These are phyloP conservation scores for Chrysoporthe cubensis DNA, from an alignment of 2,329 filamentous ascomycete species.

Conservation along the genomic window DNA sequence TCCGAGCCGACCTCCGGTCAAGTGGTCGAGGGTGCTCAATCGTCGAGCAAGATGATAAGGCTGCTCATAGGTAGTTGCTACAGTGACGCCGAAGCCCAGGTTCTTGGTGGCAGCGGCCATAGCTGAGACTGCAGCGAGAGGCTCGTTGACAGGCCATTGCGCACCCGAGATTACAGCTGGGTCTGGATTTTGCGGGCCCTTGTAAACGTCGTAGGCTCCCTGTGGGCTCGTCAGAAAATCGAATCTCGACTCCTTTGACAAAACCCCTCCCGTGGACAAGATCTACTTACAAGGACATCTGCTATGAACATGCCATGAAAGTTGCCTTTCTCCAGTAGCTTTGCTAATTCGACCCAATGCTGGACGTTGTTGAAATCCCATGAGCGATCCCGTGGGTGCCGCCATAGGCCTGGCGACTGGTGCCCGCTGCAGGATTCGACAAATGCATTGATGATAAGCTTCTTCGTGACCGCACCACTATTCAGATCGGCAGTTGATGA, in stretches of 20 bases:
- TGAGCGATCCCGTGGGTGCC: conserved; percentile 30
- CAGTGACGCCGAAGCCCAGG: conserved; percentile 71
- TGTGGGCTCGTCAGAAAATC: background rate
- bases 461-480: conserved; percentile 33
- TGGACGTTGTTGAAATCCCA: conserved; percentile 32
- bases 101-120: conserved; percentile 72
- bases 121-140: conserved; percentile 65
- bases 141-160: conserved; percentile 74
- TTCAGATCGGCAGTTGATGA: conserved; percentile 11
- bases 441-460: conserved; percentile 48
- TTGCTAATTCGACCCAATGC: conserved; percentile 42
- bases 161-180: conserved; percentile 65
- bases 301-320: conserved; percentile 47
- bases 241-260: background rate
- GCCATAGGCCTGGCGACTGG: conserved; percentile 28
- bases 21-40: conserved; percentile 69
- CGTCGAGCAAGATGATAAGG: conserved; percentile 70
- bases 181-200: conserved; percentile 58
- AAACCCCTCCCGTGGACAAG: background rate
- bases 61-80: conserved; percentile 72
- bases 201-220: conserved; percentile 73
- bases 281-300: conserved; percentile 36
- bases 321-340: conserved; percentile 42
- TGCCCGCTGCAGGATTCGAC: conserved; percentile 34
- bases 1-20: conserved; percentile 64